These are phyloP conservation scores for Cucurbita maxima DNA, from an alignment of 306 rosid genomes.

Conservation along the genomic window DNA sequence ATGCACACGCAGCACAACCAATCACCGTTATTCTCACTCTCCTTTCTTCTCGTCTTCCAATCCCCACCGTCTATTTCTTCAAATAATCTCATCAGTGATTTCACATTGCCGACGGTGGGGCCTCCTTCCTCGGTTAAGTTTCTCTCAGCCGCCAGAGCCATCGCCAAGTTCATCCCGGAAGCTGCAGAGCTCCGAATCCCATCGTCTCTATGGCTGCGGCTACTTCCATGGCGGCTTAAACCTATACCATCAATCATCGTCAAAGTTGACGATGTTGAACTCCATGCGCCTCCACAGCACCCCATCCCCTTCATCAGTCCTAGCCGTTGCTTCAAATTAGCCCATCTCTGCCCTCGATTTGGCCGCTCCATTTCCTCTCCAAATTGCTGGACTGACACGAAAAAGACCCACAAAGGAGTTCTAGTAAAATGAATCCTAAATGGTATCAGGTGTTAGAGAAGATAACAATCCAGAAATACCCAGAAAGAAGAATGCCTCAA, in stretches of 20 bases:
- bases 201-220: background rate
- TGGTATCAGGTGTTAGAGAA: background rate
- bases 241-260: slow-evolving; percentile 2
- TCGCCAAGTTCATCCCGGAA: slow-evolving; percentile 16
- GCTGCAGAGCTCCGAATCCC: background rate
- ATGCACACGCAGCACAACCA: slow-evolving; percentile 27
- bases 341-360: slow-evolving; percentile 11
- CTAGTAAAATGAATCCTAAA: background rate
- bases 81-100: slow-evolving; percentile 17
- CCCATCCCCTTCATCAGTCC: slow-evolving; percentile 13
- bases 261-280: slow-evolving; percentile 12
- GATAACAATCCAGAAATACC: background rate
- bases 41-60: slow-evolving; percentile 12
- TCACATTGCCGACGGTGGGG: slow-evolving; percentile 9
- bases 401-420: background rate
- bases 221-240: slow-evolving; percentile 4
- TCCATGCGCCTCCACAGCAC: slow-evolving; percentile 17
- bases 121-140: slow-evolving; percentile 4
- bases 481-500: background rate
- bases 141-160: slow-evolving; percentile 25
- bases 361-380: slow-evolving; percentile 8
- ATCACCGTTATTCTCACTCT: background rate
- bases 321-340: slow-evolving; percentile 9
- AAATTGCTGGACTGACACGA: background rate
- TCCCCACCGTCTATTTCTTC: slow-evolving; percentile 21